Percentiles rank a stretch among this genome's conserved stretches.
These are phyloP conservation scores for Stenocarpella maydis DNA, from an alignment of 2,329 filamentous ascomycete species.

Conservation along the genomic window DNA sequence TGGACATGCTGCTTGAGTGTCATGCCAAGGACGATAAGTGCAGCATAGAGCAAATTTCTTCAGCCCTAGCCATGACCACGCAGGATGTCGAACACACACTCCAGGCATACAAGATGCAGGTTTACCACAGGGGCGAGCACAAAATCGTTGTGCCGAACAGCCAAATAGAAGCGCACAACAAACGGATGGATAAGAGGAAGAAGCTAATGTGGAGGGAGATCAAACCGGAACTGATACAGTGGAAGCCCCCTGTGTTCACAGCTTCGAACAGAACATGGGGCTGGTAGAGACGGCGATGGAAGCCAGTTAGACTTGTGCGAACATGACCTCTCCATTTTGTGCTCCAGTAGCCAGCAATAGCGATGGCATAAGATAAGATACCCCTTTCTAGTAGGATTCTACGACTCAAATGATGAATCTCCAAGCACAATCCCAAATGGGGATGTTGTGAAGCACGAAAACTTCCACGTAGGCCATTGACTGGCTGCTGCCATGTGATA, in stretches of 20 bases:
- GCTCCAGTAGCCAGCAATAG: slow-evolving; percentile 12
- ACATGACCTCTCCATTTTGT: neutral
- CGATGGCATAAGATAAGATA: slow-evolving; percentile 26
- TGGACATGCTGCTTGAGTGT: slow-evolving; percentile 82
- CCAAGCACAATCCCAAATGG: neutral
- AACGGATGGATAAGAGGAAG: slow-evolving; percentile 84
- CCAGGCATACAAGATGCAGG: slow-evolving; percentile 92
- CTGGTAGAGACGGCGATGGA: slow-evolving; percentile 66
- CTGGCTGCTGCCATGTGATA: neutral
- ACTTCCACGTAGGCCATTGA: neutral
- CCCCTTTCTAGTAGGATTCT: slow-evolving; percentile 30
- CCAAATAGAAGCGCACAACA: slow-evolving; percentile 80
- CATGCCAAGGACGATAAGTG: slow-evolving; percentile 75
- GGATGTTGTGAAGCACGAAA: no score
- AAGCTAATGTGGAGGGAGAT: slow-evolving; percentile 80
- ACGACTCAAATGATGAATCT: neutral
- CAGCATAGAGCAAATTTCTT: slow-evolving; percentile 86
- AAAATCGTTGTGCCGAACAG: slow-evolving; percentile 92
- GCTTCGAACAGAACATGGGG: slow-evolving; percentile 93
- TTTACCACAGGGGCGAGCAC: slow-evolving; percentile 96
- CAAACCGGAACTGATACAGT: slow-evolving; percentile 81
- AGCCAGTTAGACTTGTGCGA: neutral
- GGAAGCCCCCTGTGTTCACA: slow-evolving; percentile 96
- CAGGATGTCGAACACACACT: slow-evolving; percentile 95
- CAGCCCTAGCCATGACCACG: slow-evolving; percentile 89